Evolutionary conservation across 1,284 basidiomycete species (phyloP).

Genomic region (Phellinidium pouzarii): DNA sequence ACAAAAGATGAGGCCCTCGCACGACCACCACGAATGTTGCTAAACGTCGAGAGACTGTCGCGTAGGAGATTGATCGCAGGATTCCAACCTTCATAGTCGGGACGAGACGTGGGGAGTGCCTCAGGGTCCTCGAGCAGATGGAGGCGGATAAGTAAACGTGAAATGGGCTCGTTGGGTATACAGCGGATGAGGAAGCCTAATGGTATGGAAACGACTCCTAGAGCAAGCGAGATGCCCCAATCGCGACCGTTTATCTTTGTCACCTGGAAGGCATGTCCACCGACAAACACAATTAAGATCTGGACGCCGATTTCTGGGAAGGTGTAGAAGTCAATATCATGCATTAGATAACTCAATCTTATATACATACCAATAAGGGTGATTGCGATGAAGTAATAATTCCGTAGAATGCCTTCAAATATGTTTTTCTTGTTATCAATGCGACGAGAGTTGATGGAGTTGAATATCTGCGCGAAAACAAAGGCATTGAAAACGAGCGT

Average conservation of each 20-base stretch:
- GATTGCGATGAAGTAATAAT: slow-evolving; percentile 86
- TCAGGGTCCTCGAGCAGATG: slow-evolving; percentile 66
- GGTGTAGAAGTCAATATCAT: slow-evolving; percentile 5
- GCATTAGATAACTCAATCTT: slow-evolving; percentile 9
- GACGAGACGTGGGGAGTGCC: slow-evolving; percentile 56
- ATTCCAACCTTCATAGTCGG: slow-evolving; percentile 48
- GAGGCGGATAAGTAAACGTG: slow-evolving; percentile 59
- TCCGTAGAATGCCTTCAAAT: slow-evolving; percentile 76
- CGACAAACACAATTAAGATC: slow-evolving; percentile 86
- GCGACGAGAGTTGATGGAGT: slow-evolving; percentile 88
- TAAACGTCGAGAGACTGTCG: slow-evolving; percentile 79
- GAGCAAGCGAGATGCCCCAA: slow-evolving; percentile 89
- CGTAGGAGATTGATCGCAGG: slow-evolving; percentile 70
- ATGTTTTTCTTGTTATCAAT: slow-evolving; percentile 86
- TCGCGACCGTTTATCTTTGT: slow-evolving; percentile 70
- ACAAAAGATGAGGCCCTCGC: slow-evolving; percentile 80
- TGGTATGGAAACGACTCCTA: slow-evolving; percentile 85
- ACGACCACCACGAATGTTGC: slow-evolving; percentile 80
- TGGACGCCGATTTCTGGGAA: slow-evolving; percentile 78
- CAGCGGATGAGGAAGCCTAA: slow-evolving; percentile 79
- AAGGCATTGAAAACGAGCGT: slow-evolving; percentile 96
- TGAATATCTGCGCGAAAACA: slow-evolving; percentile 94
- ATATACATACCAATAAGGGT: slow-evolving; percentile 67
- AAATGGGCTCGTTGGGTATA: slow-evolving; percentile 78
- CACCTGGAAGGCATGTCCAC: slow-evolving; percentile 91